Base-by-base conservation (phyloP, 75 land plant species). In the Cryptomeria japonica region DNA sequence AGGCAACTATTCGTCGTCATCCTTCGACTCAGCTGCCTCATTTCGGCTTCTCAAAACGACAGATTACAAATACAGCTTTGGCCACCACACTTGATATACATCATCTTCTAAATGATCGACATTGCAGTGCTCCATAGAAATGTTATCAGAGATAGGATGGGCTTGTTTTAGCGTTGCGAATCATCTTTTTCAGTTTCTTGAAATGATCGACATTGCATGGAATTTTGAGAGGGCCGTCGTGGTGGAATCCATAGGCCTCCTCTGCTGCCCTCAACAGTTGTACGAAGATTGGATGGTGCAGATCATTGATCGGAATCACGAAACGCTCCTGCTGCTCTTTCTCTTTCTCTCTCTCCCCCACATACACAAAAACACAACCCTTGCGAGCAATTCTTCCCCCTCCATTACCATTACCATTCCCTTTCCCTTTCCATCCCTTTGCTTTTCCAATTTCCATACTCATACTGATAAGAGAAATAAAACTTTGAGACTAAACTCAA, bases 231-330 rank as follows among this genome's bases (percentile, higher is more conserved):
- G 94, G 94, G 25, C 94, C 94, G 1, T 58, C 9, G 19, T 89
- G 89, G 49, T 76, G 72, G 89, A 80, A 93, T 15, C 94, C 94
- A 55, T 89, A 93, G 10, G 88, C 88, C 85, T 93, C 94, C 1
- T 87, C 87, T 3, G 93, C 90, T 84, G 80, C 68, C 42, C 90
- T 93, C 8, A 93, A 85, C 5, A 93, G 91, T 25, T 73, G 36
- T 85, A 49, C 70, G 86, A 93, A 90, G 19, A 89, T 89, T 6
- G 94, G 94, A 39, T 93, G 92, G 79, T 89, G 88, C 46, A 93
- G 85, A 73, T 92, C 87, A 0, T 90, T 87, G 44, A 93, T 93
- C 13, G 93, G 94, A 32, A 93, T 89, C 3, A 47, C 55, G 85
- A 93, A 93, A 7, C 85, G 31, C 76, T 49, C 44, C 36, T 37